Base-by-base conservation (phyloP, 2,329 filamentous ascomycete species). In the Aspergillus sp. region DNA sequence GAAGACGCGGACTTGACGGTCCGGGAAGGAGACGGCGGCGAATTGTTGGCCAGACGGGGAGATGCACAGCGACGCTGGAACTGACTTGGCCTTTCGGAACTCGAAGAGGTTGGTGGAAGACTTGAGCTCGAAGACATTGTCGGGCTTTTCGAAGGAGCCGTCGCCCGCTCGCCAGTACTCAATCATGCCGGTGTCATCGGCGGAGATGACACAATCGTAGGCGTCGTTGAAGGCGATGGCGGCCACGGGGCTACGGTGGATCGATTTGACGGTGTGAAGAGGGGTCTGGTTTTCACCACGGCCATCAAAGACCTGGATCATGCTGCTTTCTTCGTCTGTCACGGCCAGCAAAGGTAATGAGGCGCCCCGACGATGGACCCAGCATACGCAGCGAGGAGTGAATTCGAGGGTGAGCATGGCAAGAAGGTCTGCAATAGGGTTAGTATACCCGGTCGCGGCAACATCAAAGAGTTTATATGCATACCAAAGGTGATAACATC, bases 51-150 rank as follows among this genome's bases (percentile, higher is more conserved):
- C 92, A 0, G 89, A 89, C 0, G 93, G 92, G 0, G 95, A 97
- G 50, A 99, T 85, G 0, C 90, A 91, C 52, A 99, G 81, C 10
- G 90, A 91, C 3, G 88, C 86, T 0, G 94, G 93, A 0, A 89
- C 85, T 0, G 92, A 90, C 75, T 96, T 98, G 54, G 91, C 86
- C 77, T 97, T 98, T 72, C 96, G 98, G 80, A 99, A 98, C 56
- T 96, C 94, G 71, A 98, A 99, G 1, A 99, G 83, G 70, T 91
- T 95, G 2, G 95, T 99, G 1, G 90, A 89, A 72, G 92, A 96
- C 78, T 99, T 99, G 79, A 92, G 91, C 66, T 91, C 85, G 73
- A 96, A 99, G 17, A 99, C 92, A 55, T 87, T 92, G 67, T 92
- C 88, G 0, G 95, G 95, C 76, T 98, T 97, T 70, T 96, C 92